These are phyloP conservation scores for Turritis glabra DNA, from an alignment of 345 rosid genomes.

Conservation along the genomic window DNA sequence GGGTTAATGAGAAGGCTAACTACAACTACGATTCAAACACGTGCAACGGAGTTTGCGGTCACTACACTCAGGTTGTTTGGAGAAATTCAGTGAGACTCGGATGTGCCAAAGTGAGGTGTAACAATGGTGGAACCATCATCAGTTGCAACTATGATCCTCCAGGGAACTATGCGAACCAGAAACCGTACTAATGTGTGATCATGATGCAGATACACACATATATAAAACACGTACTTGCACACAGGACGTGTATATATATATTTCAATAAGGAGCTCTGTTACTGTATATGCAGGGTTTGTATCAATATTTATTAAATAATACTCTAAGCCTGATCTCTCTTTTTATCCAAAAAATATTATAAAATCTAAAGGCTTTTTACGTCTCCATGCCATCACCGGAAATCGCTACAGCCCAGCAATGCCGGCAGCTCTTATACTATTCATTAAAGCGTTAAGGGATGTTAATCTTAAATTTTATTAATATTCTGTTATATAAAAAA, in stretches of 20 bases:
- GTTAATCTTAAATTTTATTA: too few relatives aligned
- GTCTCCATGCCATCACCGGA: too few relatives aligned
- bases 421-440: too few relatives aligned
- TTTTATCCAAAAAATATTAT: too few relatives aligned
- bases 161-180: background rate
- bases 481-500: too few relatives aligned
- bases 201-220: background rate
- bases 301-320: background rate
- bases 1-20: conserved; percentile 31
- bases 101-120: conserved; percentile 30
- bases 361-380: too few relatives aligned
- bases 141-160: conserved; percentile 33
- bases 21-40: conserved; percentile 23
- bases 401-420: too few relatives aligned
- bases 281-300: background rate
- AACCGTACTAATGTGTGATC: background rate
- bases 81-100: conserved; percentile 33
- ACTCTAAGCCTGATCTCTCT: too few relatives aligned
- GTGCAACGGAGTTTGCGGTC: conserved; percentile 29
- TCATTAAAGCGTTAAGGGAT: too few relatives aligned
- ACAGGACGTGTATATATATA: background rate
- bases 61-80: conserved; percentile 40
- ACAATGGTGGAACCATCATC: conserved; percentile 36
- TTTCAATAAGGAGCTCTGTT: conserved; percentile 4
- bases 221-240: background rate